Evolutionary conservation across 1,284 basidiomycete species (phyloP).

Genomic region (Exobasidium rhododendri): DNA sequence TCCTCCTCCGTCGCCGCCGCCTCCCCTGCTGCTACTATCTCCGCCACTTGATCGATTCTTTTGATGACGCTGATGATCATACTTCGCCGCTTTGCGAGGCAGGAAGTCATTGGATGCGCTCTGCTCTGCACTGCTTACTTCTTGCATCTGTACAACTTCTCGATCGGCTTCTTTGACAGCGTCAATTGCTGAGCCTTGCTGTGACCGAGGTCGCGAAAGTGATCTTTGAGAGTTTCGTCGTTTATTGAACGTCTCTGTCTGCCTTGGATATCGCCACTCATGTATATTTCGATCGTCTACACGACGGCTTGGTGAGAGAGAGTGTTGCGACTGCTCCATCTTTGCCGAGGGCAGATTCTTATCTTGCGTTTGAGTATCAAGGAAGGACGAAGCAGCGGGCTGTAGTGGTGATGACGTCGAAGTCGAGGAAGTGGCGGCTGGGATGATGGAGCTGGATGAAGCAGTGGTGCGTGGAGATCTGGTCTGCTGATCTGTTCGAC

Average conservation of each 20-base stretch:
- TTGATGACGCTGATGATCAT: background rate
- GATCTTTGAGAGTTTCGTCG: conserved; percentile 4
- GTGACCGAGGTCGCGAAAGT: background rate
- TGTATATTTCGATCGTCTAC: background rate
- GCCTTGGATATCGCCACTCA: background rate
- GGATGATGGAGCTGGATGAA: too few species aligned
- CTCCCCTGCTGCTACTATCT: background rate
- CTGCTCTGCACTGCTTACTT: background rate
- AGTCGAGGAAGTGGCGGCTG: too few species aligned
- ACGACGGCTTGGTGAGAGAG: too few species aligned
- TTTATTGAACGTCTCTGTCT: background rate
- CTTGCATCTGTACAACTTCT: background rate
- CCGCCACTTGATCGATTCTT: background rate
- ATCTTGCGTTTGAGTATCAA: too few species aligned
- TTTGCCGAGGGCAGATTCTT: too few species aligned
- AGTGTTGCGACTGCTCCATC: too few species aligned
- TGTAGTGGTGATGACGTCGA: too few species aligned
- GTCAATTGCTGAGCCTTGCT: conserved; percentile 1
- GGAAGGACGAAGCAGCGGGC: background rate
- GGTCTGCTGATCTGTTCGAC: background rate
- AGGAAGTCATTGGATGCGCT: background rate
- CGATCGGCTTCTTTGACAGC: background rate
- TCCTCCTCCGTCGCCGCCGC: background rate
- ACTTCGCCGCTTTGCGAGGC: background rate
- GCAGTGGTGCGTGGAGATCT: background rate